Percentiles rank a stretch among this genome's conserved stretches.
phyloP scores from a whole-genome alignment of 2,329 filamentous ascomycete genomes.

The Ceratocystis harringtonii region DNA sequence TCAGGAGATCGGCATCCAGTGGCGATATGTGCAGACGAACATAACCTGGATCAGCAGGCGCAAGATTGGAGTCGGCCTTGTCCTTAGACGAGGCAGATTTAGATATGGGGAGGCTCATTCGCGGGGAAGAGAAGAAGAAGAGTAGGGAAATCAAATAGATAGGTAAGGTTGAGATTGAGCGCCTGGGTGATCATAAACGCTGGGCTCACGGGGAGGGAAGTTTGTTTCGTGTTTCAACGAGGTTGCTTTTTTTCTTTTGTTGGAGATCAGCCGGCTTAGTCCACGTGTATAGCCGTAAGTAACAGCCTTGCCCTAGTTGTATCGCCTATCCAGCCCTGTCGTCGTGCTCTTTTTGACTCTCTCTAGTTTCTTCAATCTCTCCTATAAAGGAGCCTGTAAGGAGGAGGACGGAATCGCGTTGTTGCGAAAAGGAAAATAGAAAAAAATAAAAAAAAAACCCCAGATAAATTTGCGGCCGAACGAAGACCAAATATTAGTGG shows the following conservation, averaged over 20 bases:
- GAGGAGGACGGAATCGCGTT: conserved; percentile 3
- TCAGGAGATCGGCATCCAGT: conserved; percentile 59
- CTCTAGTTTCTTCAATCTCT: neutral
- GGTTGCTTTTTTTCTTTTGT: neutral
- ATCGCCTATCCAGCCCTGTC: too few species aligned
- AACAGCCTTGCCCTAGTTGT: neutral
- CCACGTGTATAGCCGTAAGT: neutral
- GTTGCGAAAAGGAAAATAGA: neutral
- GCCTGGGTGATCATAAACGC: neutral
- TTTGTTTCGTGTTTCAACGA: neutral
- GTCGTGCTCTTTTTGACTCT: neutral
- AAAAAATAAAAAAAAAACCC: neutral
- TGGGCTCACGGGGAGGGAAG: neutral
- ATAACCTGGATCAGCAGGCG: conserved; percentile 12
- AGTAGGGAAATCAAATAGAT: neutral
- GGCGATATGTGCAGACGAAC: conserved; percentile 67
- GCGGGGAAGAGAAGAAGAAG: neutral
- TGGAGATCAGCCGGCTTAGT: neutral
- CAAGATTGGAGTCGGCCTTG: neutral
- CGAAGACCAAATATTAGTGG: neutral
- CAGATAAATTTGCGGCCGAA: conserved; percentile 7
- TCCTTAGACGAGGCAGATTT: conserved; percentile 6
- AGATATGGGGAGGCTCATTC: conserved; percentile 7
- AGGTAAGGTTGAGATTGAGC: neutral
- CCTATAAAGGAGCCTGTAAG: neutral